Conservation (phyloP, 768 basidiomycete genomes). For the Tricholoma terreum region DNA sequence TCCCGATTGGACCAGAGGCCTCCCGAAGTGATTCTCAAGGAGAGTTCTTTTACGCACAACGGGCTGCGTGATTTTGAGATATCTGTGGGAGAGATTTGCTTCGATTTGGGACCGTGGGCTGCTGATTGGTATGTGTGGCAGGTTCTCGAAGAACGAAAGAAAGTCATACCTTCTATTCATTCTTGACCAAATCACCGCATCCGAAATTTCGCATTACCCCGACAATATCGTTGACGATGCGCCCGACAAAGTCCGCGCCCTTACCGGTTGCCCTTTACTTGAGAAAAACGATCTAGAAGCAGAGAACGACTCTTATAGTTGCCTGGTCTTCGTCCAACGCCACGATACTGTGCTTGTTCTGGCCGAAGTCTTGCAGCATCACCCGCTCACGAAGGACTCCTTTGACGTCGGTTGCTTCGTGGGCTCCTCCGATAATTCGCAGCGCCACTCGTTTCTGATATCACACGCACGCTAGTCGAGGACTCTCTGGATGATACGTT, state of each 20-base stretch:
- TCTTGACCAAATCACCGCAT: slow-evolving; percentile 41
- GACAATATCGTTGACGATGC: slow-evolving; percentile 50
- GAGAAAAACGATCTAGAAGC: slow-evolving; percentile 56
- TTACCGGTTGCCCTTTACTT: slow-evolving; percentile 50
- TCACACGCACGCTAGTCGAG: slow-evolving; percentile 56
- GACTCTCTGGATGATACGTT: slow-evolving; percentile 55
- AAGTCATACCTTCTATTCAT: slow-evolving; percentile 56
- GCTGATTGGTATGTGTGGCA: slow-evolving; percentile 73
- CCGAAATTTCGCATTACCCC: slow-evolving; percentile 46
- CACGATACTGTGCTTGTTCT: slow-evolving; percentile 74
- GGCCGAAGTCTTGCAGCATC: slow-evolving; percentile 53
- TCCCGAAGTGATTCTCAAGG: slow-evolving; percentile 55
- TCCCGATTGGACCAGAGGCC: slow-evolving; percentile 59
- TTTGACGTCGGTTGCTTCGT: slow-evolving; percentile 63
- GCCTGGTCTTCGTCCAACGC: slow-evolving; percentile 74
- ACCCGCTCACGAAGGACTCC: slow-evolving; percentile 49
- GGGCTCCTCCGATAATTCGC: slow-evolving; percentile 57
- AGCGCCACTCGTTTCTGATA: slow-evolving; percentile 61
- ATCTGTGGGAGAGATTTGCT: slow-evolving; percentile 55
- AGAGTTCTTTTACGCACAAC: slow-evolving; percentile 62
- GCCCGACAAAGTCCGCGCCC: slow-evolving; percentile 55
- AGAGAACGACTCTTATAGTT: slow-evolving; percentile 57
- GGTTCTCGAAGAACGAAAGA: slow-evolving; percentile 54
- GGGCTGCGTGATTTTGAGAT: slow-evolving; percentile 58
- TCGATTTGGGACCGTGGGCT: slow-evolving; percentile 70